Base-by-base conservation (phyloP, 2,329 filamentous ascomycete genomes). In the Apiospora malaysiana region DNA sequence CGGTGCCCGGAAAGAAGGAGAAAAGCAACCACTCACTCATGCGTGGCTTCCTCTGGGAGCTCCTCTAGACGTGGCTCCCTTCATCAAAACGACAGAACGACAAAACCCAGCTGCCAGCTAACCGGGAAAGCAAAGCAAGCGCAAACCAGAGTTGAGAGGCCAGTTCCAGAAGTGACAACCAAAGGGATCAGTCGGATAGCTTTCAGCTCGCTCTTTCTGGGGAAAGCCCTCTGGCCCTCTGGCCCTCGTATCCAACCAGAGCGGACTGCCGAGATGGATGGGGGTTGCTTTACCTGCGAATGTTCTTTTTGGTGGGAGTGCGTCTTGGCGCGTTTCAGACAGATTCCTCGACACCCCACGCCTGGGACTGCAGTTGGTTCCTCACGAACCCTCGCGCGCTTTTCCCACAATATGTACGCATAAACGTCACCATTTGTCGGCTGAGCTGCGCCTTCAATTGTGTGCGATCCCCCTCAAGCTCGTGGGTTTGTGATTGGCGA, bases 291-390 rank as follows among this genome's bases (percentile, higher is more conserved):
- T 23, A n/a, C 56, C 27, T n/a, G 56, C 56, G 45, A 63, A 40
- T 40, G 18, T 63, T 63, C 56, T n/a, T 63, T 63, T 40, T 63
- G 56, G 27, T 63, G 27, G 32, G n/a, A 40, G 27, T 4, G 21
- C 56, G 14, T 40, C 56, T 63, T 63, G 56, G 56, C 56, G 16
- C 40, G 56, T 63, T 63, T 63, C 56, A 40, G 32, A 40, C 56
- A 63, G 8, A 63, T 63, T 59, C 21, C 32, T 32, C 21, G 6
- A 21, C 56, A 63, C 56, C 56, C 56, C 56, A 63, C 56, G 56
- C 56, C 27, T 63, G 32, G 8, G 32, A 18, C 14, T 23, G 32
- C 32, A 63, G 56, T 63, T 63, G 56, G 56, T 63, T 40, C 56
- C 56, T n/a, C 27, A 7, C 56, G 56, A 63, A 63, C 56, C 32